Evolutionary conservation across 1,284 basidiomycete genomes (phyloP).

Genomic region (Amylostereum areolatum): DNA sequence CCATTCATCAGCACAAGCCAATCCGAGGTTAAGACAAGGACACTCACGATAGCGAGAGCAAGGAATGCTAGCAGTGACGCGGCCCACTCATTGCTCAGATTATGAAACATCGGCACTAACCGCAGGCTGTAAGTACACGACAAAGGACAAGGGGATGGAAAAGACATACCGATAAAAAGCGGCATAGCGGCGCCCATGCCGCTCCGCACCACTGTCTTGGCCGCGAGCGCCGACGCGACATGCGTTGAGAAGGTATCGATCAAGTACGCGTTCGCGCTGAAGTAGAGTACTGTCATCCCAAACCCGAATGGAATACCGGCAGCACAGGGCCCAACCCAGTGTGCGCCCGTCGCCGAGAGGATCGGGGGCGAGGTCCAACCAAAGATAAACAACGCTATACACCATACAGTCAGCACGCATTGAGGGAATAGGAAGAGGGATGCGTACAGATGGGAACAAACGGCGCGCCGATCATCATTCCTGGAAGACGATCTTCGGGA

Average conservation of each 20-base stretch:
- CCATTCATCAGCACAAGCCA: background rate
- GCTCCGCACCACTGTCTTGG: conserved; percentile 36
- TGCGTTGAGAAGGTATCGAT: conserved; percentile 37
- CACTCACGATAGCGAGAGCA: conserved; percentile 28
- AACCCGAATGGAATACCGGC: conserved; percentile 40
- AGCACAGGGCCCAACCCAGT: conserved; percentile 34
- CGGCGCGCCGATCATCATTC: conserved; percentile 29
- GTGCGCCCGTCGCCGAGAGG: conserved; percentile 13
- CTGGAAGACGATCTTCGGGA: conserved; percentile 9
- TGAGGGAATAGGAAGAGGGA: conserved; percentile 19
- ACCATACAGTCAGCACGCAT: conserved; percentile 27
- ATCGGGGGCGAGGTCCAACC: conserved; percentile 23
- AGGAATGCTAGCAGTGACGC: conserved; percentile 35
- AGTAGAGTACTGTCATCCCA: conserved; percentile 34
- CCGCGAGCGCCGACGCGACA: conserved; percentile 25
- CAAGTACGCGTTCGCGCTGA: conserved; percentile 34
- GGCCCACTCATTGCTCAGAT: conserved; percentile 48
- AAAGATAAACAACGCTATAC: conserved; percentile 33
- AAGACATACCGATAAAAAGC: conserved; percentile 27
- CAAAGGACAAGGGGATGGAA: conserved; percentile 2
- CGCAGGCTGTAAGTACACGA: background rate
- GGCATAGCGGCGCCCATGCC: conserved; percentile 43
- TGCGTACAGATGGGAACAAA: conserved; percentile 16
- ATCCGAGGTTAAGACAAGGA: background rate
- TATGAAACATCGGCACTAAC: conserved; percentile 38